A percentile compares a stretch with the other conserved stretches of the same genome.
Evolutionary conservation across 2,329 filamentous ascomycete species (phyloP).

Genomic region (Neofusicoccum cordaticola): DNA sequence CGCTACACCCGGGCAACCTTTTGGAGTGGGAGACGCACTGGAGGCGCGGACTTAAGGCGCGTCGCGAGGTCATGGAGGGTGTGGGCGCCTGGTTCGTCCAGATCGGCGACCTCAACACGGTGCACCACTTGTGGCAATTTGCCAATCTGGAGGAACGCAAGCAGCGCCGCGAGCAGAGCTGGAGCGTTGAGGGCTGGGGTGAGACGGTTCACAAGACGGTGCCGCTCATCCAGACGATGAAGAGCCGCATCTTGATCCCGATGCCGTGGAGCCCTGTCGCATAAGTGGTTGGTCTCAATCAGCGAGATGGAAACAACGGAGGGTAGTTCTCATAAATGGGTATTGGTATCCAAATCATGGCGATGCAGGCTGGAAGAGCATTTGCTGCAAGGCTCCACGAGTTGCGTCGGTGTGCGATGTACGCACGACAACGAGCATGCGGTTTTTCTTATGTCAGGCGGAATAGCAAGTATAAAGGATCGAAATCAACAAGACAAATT

Average conservation of each 20-base stretch:
- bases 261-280: conserved; percentile 87
- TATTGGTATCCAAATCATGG: background rate
- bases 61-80: conserved; percentile 96
- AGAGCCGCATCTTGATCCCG: conserved; percentile 86
- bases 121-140: conserved; percentile 98
- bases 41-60: conserved; percentile 84
- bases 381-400: background rate
- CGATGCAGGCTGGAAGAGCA: background rate
- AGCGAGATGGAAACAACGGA: background rate
- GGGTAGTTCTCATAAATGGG: background rate
- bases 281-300: background rate
- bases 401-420: background rate
- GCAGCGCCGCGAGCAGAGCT: conserved; percentile 86
- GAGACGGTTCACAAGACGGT: conserved; percentile 99
- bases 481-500: background rate
- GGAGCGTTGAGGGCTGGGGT: conserved; percentile 91
- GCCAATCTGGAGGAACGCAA: conserved; percentile 94
- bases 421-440: conserved; percentile 1
- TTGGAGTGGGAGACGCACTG: conserved; percentile 99
- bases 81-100: conserved; percentile 99
- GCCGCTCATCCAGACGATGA: conserved; percentile 93
- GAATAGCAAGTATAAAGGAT: background rate
- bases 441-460: background rate
- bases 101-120: conserved; percentile 94
- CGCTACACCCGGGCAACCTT: conserved; percentile 89